These are phyloP conservation scores for Sergeia podlipaevii DNA, from an alignment of 208 protist species.

Conservation along the genomic window DNA sequence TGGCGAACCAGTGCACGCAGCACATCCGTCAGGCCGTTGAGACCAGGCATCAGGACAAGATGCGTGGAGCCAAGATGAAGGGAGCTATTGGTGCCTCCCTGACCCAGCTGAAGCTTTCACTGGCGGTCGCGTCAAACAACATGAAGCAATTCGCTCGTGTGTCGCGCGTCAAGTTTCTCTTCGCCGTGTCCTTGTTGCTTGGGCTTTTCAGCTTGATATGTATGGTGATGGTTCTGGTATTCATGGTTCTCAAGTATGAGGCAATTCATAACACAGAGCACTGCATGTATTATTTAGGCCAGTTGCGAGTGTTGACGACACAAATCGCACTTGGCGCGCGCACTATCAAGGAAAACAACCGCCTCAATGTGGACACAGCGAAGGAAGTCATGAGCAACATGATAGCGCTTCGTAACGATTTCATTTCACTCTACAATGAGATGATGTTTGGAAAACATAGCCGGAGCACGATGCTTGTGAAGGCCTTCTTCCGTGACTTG, in stretches of 20 bases:
- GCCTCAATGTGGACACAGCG: background rate
- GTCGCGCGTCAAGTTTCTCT: background rate
- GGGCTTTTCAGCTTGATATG: background rate
- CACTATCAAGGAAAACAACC: background rate
- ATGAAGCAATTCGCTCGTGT: background rate
- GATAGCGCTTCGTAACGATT: slow-evolving; percentile 2
- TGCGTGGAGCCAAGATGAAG: slow-evolving; percentile 8
- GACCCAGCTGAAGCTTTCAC: slow-evolving; percentile 10
- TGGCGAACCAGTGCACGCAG: slow-evolving; percentile 6
- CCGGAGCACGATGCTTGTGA: background rate
- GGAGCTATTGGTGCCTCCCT: slow-evolving; percentile 1
- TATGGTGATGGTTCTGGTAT: slow-evolving; percentile 3
- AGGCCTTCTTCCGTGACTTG: background rate
- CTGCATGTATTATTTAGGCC: slow-evolving; percentile 6
- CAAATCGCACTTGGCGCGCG: slow-evolving; percentile 3
- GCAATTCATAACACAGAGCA: background rate
- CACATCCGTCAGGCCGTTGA: slow-evolving; percentile 3
- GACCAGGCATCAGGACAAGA: background rate
- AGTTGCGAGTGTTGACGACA: slow-evolving; percentile 1
- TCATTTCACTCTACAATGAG: slow-evolving; percentile 6
- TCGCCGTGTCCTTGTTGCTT: background rate
- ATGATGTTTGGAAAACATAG: slow-evolving; percentile 7
- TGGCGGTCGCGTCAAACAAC: background rate
- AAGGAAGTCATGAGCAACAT: background rate
- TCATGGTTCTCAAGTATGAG: slow-evolving; percentile 3